Conservation (phyloP, 257 asterid genomes). For the Solanum gracilifrons region DNA sequence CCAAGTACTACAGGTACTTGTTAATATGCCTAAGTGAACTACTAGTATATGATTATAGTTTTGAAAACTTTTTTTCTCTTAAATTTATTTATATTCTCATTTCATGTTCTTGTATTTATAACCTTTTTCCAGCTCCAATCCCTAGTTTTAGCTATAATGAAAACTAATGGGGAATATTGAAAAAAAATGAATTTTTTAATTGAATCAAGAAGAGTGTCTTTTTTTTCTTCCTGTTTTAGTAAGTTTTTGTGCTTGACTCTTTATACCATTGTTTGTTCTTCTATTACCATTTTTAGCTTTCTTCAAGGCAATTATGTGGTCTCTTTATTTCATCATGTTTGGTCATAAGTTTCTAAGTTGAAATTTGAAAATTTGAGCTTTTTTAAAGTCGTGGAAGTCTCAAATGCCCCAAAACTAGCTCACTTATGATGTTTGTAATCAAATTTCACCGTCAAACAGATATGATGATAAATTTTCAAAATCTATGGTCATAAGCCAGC, state of each 20-base stretch:
- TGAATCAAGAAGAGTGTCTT: neutral
- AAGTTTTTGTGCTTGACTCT: conserved; percentile 7
- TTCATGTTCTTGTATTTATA: conserved; percentile 36
- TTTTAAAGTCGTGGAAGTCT: neutral
- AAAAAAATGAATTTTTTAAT: neutral
- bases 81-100: conserved; percentile 3
- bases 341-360: neutral
- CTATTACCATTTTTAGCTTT: conserved; percentile 4
- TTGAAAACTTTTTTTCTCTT: neutral
- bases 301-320: neutral
- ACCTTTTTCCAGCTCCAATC: conserved; percentile 2
- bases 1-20: conserved; percentile 78
- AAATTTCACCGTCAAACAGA: neutral
- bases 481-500: neutral
- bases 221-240: conserved; percentile 16
- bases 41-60: neutral
- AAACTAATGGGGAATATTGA: neutral
- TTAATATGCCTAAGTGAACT: neutral
- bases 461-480: neutral
- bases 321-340: neutral
- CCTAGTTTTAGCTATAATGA: neutral
- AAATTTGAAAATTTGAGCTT: neutral
- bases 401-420: neutral
- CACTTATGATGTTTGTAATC: neutral
- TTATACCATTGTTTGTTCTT: conserved; percentile 8